Evolutionary conservation across 352 stramenopile genomes (phyloP).

Genomic region (Pythium aphanidermatum): DNA sequence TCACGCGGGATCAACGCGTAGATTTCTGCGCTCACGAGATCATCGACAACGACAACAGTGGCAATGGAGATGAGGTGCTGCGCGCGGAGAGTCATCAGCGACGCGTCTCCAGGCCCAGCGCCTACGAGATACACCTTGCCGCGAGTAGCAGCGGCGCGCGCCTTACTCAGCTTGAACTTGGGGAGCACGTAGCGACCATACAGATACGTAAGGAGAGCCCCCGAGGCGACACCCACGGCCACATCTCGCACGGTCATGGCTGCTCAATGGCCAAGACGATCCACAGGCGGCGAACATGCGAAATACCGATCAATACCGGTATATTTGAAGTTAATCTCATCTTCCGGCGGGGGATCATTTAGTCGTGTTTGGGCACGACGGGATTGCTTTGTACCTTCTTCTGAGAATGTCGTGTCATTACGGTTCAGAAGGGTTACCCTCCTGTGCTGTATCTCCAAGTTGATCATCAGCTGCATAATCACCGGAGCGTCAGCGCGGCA

Average conservation of each 20-base stretch:
- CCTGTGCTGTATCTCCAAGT: conserved; percentile 4
- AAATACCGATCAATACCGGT: too few relatives aligned
- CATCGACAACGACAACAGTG: conserved; percentile 56
- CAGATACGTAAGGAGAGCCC: conserved; percentile 30
- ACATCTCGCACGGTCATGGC: conserved; percentile 32
- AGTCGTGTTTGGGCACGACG: too few relatives aligned
- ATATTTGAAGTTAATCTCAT: too few relatives aligned
- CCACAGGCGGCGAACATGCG: too few relatives aligned
- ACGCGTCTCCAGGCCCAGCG: conserved; percentile 46
- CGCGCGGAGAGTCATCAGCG: conserved; percentile 51
- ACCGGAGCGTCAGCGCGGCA: not conserved
- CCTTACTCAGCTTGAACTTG: conserved; percentile 17
- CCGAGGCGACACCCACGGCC: conserved; percentile 35
- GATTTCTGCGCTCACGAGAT: conserved; percentile 55
- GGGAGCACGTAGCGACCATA: conserved; percentile 29
- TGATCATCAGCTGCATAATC: conserved; percentile 1
- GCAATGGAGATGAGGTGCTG: conserved; percentile 37
- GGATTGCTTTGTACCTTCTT: conserved; percentile 7
- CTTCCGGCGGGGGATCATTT: too few relatives aligned
- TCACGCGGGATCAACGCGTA: conserved; percentile 44
- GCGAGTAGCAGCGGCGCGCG: conserved; percentile 17
- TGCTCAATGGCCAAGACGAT: too few relatives aligned
- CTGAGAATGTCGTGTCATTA: not conserved
- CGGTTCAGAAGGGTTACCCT: not conserved
- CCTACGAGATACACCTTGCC: conserved; percentile 63